Evolutionary conservation across 2,329 filamentous ascomycete genomes (phyloP).

Genomic region (Fusarium sp.): DNA sequence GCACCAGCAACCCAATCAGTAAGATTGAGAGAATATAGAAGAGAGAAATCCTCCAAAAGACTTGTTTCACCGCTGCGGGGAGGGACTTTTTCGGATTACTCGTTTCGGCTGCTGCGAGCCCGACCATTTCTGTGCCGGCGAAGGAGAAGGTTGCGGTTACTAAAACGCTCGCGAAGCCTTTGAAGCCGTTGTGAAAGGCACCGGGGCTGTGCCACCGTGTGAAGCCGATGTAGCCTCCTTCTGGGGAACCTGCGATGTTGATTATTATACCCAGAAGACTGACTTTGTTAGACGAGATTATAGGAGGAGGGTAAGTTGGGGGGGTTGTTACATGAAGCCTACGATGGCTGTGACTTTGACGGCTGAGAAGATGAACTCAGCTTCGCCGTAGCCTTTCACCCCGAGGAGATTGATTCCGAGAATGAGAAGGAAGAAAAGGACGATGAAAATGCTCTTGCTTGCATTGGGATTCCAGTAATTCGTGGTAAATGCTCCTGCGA

Average conservation of each 20-base stretch:
- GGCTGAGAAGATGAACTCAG: constrained; percentile 85
- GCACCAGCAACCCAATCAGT: constrained; percentile 82
- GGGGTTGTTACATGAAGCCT: constrained; percentile 77
- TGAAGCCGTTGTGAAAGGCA: constrained; percentile 82
- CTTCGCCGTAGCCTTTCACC: constrained; percentile 86
- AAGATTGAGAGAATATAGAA: constrained; percentile 88
- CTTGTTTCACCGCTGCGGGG: constrained; percentile 87
- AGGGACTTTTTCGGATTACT: constrained; percentile 80
- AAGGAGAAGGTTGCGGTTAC: constrained; percentile 80
- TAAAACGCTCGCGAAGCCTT: constrained; percentile 79
- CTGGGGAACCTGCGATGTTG: constrained; percentile 78
- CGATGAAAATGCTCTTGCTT: constrained; percentile 77
- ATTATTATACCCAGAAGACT: constrained; percentile 85
- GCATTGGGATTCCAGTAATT: constrained; percentile 76
- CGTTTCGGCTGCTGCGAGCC: constrained; percentile 78
- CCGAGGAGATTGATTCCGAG: constrained; percentile 86
- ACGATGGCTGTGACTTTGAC: constrained; percentile 87
- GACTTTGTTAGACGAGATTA: background rate
- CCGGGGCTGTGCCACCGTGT: constrained; percentile 79
- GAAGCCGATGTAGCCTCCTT: constrained; percentile 79
- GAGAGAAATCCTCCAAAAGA: constrained; percentile 90
- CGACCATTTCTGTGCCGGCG: constrained; percentile 77
- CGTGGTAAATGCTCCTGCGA: constrained; percentile 84
- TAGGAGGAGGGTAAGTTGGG: background rate
- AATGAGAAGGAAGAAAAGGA: constrained; percentile 80